Conservation (phyloP, 176 grass and related monocot genomes). For the Cenchrus americanus region DNA sequence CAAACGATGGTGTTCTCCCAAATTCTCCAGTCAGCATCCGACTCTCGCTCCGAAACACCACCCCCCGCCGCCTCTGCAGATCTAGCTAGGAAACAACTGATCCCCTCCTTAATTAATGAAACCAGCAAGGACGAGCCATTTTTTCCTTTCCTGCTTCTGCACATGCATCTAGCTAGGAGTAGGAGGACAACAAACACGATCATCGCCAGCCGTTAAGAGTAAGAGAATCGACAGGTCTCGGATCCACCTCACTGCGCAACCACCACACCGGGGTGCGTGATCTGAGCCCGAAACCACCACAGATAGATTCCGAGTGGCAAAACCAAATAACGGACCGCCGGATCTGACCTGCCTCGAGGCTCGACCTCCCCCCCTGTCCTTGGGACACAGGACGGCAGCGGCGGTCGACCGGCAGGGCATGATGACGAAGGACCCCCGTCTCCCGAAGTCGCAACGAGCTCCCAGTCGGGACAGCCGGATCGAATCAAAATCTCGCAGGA, state of each 20-base stretch:
- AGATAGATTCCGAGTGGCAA: constrained; percentile 13
- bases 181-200: constrained; percentile 13
- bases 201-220: background rate
- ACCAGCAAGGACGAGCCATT: background rate
- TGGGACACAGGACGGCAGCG: background rate
- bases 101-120: background rate
- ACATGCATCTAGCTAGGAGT: background rate
- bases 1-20: background rate
- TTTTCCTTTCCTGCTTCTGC: background rate
- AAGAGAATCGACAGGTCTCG: constrained; percentile 1
- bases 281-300: constrained; percentile 33
- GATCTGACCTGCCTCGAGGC: constrained; percentile 33
- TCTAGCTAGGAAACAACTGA: background rate
- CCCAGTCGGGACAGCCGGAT: background rate
- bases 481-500: too few relatives aligned
- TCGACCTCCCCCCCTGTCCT: background rate
- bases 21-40: background rate
- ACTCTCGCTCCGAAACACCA: background rate
- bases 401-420: too few relatives aligned
- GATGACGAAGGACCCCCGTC: background rate
- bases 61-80: background rate
- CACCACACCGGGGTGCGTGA: background rate
- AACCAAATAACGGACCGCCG: constrained; percentile 17
- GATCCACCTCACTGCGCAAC: constrained; percentile 23
- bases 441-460: background rate